A percentile compares a stretch with the other conserved stretches of the same genome.
Evolutionary conservation across 176 grass and related monocot species (phyloP).

Genomic region (Typha latifolia): DNA sequence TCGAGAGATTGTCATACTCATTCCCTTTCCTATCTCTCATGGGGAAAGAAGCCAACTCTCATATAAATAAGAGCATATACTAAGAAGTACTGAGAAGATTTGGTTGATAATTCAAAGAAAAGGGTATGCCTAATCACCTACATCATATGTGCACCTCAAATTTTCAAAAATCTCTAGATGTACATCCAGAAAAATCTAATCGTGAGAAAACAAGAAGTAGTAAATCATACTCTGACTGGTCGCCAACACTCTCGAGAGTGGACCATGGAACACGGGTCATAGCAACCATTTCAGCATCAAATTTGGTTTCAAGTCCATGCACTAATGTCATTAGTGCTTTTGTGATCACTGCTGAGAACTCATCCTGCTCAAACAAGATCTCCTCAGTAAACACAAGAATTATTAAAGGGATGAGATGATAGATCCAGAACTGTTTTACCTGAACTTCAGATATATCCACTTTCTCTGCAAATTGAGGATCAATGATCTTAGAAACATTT

Average conservation of each 20-base stretch:
- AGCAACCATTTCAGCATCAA: constrained; percentile 92
- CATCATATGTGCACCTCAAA: not conserved
- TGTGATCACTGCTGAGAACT: constrained; percentile 86
- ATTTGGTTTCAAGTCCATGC: constrained; percentile 96
- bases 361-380: constrained; percentile 52
- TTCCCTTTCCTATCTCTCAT: too few species aligned
- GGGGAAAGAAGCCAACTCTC: too few species aligned
- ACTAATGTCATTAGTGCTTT: constrained; percentile 97
- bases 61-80: too few species aligned
- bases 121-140: too few species aligned
- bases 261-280: constrained; percentile 96
- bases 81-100: too few species aligned
- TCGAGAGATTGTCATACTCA: too few species aligned
- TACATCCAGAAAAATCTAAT: not conserved
- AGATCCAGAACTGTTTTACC: constrained; percentile 27
- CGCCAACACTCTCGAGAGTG: constrained; percentile 93
- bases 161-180: not conserved
- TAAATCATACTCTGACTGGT: constrained; percentile 89
- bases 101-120: too few species aligned
- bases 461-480: constrained; percentile 74
- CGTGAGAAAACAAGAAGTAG: constrained; percentile 3
- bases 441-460: constrained; percentile 97
- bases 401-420: not conserved
- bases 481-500: constrained; percentile 95
- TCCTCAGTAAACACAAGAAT: not conserved